Percentiles rank a stretch among this genome's conserved stretches.
Evolutionary conservation across 352 stramenopile species (phyloP).

Genomic region (Pythium vanterpoolii): DNA sequence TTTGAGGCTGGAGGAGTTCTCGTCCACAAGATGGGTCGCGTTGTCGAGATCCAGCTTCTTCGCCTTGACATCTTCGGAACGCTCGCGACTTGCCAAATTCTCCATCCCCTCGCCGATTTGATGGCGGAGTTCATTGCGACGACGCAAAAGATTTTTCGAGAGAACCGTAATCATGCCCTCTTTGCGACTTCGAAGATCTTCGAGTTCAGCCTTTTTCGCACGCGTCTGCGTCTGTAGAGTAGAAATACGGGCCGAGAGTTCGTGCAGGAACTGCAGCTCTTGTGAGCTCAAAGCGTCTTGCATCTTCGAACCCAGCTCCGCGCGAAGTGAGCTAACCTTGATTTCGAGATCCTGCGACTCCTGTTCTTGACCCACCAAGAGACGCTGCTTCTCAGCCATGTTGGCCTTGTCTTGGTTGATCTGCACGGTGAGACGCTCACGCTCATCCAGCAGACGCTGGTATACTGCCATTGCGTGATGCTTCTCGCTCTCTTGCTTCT

Average conservation of each 20-base stretch:
- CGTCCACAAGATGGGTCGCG: conserved; percentile 63
- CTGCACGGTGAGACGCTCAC: conserved; percentile 69
- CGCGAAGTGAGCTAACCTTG: conserved; percentile 47
- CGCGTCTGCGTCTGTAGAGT: conserved; percentile 87
- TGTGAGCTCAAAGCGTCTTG: conserved; percentile 58
- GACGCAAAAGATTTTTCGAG: conserved; percentile 90
- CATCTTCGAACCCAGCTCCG: conserved; percentile 73
- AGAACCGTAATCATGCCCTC: conserved; percentile 89
- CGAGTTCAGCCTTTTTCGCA: conserved; percentile 69
- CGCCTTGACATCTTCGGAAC: conserved; percentile 72
- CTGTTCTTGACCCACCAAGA: conserved; percentile 52
- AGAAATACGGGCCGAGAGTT: conserved; percentile 64
- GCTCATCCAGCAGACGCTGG: conserved; percentile 79
- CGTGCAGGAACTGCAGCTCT: conserved; percentile 52
- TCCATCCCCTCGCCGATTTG: conserved; percentile 65
- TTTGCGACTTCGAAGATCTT: conserved; percentile 87
- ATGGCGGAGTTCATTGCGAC: conserved; percentile 61
- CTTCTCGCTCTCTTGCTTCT: conserved; percentile 80
- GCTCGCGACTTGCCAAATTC: conserved; percentile 53
- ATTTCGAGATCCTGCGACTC: conserved; percentile 61
- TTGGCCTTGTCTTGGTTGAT: conserved; percentile 64
- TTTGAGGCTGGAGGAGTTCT: conserved; percentile 60
- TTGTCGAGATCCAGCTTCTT: conserved; percentile 90
- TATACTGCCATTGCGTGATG: conserved; percentile 68
- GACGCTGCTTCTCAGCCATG: conserved; percentile 46